Conservation (phyloP, 2,329 filamentous ascomycete species). For the Ceratocystis ficicola region DNA sequence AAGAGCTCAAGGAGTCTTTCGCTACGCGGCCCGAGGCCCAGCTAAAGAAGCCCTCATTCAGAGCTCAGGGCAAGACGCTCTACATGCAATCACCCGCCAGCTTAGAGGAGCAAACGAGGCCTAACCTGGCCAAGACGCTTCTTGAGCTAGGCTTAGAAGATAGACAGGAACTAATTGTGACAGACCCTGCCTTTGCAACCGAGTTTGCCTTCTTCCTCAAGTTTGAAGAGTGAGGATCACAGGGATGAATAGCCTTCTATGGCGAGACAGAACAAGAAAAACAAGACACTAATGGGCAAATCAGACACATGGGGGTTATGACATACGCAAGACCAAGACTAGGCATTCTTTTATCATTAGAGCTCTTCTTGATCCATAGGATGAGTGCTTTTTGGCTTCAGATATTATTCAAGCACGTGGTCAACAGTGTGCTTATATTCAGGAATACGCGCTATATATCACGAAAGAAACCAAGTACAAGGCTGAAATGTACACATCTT, state of each 20-base stretch:
- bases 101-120: conserved; percentile 70
- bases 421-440: neutral
- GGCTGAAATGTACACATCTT: conserved; percentile 2
- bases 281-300: neutral
- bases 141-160: conserved; percentile 57
- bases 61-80: conserved; percentile 65
- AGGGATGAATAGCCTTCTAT: neutral
- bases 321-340: neutral
- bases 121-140: conserved; percentile 70
- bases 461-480: conserved; percentile 12
- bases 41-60: conserved; percentile 82
- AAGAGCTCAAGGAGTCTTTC: conserved; percentile 75
- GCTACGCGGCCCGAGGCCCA: conserved; percentile 77
- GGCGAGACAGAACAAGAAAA: neutral
- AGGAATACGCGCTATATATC: neutral
- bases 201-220: conserved; percentile 48
- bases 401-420: neutral
- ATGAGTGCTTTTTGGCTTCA: neutral
- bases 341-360: neutral
- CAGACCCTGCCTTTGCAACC: conserved; percentile 76
- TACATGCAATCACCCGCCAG: conserved; percentile 79
- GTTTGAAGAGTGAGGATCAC: conserved; percentile 30
- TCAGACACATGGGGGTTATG: neutral
- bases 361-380: neutral
- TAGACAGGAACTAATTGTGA: conserved; percentile 83